phyloP scores from a whole-genome alignment of 2,329 filamentous ascomycete species.

The Colletotrichum sp. region DNA sequence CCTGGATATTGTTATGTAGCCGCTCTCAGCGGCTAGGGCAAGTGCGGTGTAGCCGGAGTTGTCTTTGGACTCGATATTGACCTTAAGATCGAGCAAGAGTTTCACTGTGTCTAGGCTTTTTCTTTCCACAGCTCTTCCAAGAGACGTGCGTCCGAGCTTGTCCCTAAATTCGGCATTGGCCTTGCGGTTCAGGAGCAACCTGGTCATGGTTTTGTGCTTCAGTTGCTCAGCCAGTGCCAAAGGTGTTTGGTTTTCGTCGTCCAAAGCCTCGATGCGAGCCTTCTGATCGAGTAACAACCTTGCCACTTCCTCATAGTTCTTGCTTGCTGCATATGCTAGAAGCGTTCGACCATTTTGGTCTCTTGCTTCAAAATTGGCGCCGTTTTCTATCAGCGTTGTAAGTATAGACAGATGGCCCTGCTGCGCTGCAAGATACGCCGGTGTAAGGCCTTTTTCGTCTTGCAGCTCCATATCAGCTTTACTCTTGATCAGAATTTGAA shows the following conservation, averaged over 20 bases:
- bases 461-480: background rate
- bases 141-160: background rate
- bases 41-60: background rate
- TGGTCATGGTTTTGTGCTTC: background rate
- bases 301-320: too few species aligned
- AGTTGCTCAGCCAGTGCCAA: background rate
- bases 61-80: background rate
- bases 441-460: background rate
- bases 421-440: background rate
- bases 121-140: background rate
- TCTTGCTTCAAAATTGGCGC: background rate
- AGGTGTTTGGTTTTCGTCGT: background rate
- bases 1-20: background rate
- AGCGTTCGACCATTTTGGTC: background rate
- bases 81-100: background rate
- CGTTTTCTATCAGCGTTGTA: background rate
- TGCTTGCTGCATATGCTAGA: background rate
- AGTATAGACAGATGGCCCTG: background rate
- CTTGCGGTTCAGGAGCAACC: background rate
- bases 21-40: background rate
- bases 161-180: background rate
- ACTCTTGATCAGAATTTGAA: background rate
- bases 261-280: too few species aligned
- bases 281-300: too few species aligned
- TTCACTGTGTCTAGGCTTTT: background rate